A percentile compares a stretch with the other conserved stretches of the same genome.
phyloP scores from a whole-genome alignment of 768 basidiomycete genomes.

The Gloeostereum incarnatum region DNA sequence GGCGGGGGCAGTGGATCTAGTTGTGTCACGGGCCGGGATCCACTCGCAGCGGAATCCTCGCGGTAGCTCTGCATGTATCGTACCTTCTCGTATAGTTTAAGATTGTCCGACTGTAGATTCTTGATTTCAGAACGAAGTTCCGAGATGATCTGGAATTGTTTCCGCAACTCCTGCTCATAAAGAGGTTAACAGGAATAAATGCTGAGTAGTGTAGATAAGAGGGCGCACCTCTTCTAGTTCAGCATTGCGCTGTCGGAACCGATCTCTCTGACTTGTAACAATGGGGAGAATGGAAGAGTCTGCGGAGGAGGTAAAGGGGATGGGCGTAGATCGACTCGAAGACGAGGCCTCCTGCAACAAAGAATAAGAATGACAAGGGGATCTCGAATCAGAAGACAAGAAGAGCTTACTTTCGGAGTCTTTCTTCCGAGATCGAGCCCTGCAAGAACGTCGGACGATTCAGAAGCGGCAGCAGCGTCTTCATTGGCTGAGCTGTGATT shows the following conservation, averaged over 20 bases:
- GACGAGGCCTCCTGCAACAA: conserved; percentile 17
- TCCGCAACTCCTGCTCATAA: conserved; percentile 70
- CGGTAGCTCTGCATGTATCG: conserved; percentile 97
- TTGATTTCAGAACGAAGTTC: conserved; percentile 92
- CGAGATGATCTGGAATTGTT: conserved; percentile 90
- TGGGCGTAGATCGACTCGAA: conserved; percentile 49
- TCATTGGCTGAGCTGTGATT: conserved; percentile 37
- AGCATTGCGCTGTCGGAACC: conserved; percentile 95
- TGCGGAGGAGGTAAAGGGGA: conserved; percentile 64
- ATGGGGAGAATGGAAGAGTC: conserved; percentile 98
- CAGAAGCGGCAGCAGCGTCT: conserved; percentile 20
- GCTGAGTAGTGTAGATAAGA: conserved; percentile 1
- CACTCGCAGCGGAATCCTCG: conserved; percentile 59
- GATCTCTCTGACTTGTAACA: conserved; percentile 92
- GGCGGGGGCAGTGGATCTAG: conserved; percentile 50
- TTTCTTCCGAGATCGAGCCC: conserved; percentile 66
- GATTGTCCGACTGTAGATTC: conserved; percentile 86
- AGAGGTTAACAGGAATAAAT: conserved; percentile 1
- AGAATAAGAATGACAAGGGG: conserved; percentile 3
- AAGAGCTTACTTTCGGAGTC: conserved; percentile 34
- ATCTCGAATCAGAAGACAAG: too few species aligned
- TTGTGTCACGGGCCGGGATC: conserved; percentile 47
- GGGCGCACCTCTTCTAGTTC: conserved; percentile 86
- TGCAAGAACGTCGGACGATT: conserved; percentile 48
- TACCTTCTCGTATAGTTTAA: conserved; percentile 98